Percentiles rank a stretch among this genome's conserved stretches.
Evolutionary conservation across 148 eudicot species (phyloP).

Genomic region (Rhododendron molle): DNA sequence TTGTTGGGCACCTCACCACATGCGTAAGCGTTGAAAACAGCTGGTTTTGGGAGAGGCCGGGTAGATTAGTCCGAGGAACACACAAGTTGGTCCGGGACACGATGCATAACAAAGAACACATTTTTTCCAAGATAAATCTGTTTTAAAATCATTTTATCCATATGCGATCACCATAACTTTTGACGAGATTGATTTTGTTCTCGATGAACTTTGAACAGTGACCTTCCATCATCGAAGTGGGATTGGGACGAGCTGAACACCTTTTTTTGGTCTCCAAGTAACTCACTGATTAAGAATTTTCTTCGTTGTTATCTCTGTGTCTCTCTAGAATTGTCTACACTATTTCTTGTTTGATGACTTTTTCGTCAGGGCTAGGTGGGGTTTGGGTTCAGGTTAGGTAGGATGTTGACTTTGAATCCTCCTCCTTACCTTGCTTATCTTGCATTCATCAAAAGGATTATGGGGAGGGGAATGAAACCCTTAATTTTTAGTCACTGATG

Average conservation of each 20-base stretch:
- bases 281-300: background rate
- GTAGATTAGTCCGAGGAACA: background rate
- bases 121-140: background rate
- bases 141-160: too few relatives aligned
- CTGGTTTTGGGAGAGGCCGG: too few relatives aligned
- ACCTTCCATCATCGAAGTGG: background rate
- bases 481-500: too few relatives aligned
- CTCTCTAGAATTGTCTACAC: background rate
- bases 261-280: background rate
- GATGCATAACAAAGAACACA: rapidly evolving
- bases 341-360: background rate
- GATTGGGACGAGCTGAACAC: background rate
- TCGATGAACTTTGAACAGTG: background rate
- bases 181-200: background rate
- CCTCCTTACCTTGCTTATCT: background rate
- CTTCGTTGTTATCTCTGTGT: too few relatives aligned
- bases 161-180: background rate
- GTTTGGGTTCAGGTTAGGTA: background rate
- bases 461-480: too few relatives aligned
- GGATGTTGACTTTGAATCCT: background rate
- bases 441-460: background rate
- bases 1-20: too few relatives aligned
- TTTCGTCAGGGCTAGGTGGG: background rate
- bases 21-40: too few relatives aligned
- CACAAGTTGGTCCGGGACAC: background rate